Evolutionary conservation across 352 stramenopile genomes (phyloP), one percentile per base, ranked within the genome.

Genomic region (Globisporangium rhizosaccharum): DNA sequence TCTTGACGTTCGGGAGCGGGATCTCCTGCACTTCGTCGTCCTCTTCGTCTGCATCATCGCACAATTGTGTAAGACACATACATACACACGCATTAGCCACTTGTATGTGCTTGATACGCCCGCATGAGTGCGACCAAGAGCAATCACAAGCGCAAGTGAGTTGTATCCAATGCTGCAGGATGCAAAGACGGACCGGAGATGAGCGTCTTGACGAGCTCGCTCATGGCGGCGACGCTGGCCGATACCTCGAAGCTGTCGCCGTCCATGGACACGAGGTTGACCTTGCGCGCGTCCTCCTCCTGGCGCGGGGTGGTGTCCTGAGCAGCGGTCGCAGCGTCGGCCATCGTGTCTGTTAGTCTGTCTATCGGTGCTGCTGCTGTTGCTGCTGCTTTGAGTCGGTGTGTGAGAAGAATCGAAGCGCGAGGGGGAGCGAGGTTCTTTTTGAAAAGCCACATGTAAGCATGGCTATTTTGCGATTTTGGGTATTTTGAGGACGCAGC

Each of bases 1-100:
- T 94, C 82, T 99, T 99, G 63, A 99, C 96, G 66, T 99, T 99
- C 33, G 96, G 96, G 53, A 99, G 78, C 23, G 96, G 96, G 63
- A 99, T 99, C 72, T 99, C 96, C 66, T 98, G 92, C 44, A 92
- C 83, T 53, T 97, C 92, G 36, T 97, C 91, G 59, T 98, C 94
- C 51, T 98, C 94, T 39, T 96, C 88, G 15, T 98, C 96, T 51
- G 48, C 8, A 39, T 39, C 33, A 39, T 2, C 15, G 15, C 25
- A 39, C 49, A 59, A 17, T 6, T 60, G 39, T 33, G 37, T 28
- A 14, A 30, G 15, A 47, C 11, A 26, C 30, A n/a, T 7, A 45
- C 44, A 25, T 20, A 26, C 5, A 46, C 50, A 42, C 45, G 23
- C 23, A 23, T 23, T 23, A 23, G 23, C 23, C 23, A 23, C 23